These are phyloP conservation scores for Lepidium africanum DNA, from an alignment of 345 rosid genomes.

Conservation along the genomic window DNA sequence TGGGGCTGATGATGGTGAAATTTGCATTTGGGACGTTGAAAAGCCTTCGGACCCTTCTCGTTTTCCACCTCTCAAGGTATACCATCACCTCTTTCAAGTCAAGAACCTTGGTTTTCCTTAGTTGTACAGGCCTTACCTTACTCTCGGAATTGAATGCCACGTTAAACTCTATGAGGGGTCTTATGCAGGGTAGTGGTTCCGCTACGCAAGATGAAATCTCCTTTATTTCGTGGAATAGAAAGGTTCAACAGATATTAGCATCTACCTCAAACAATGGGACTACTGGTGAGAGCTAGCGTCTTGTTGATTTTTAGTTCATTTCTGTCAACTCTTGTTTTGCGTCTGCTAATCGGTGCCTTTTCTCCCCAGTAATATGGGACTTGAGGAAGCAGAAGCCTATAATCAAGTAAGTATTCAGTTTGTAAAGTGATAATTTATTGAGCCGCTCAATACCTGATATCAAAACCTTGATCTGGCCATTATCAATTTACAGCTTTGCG, in stretches of 20 bases:
- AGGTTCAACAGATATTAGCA: slow-evolving; percentile 86
- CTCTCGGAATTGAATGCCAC: neutral
- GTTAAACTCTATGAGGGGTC: neutral
- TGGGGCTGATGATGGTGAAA: slow-evolving; percentile 97
- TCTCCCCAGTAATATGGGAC: slow-evolving; percentile 85
- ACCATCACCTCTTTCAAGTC: neutral
- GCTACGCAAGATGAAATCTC: slow-evolving; percentile 97
- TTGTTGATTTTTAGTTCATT: neutral
- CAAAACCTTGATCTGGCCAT: slow-evolving; percentile 15
- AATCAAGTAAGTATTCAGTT: slow-evolving; percentile 54
- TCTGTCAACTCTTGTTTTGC: neutral
- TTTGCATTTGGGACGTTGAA: slow-evolving; percentile 90
- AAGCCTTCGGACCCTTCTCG: slow-evolving; percentile 74
- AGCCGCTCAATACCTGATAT: neutral
- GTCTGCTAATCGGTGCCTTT: neutral
- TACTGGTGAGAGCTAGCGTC: slow-evolving; percentile 58
- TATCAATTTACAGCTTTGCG: slow-evolving; percentile 57
- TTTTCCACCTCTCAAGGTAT: slow-evolving; percentile 80
- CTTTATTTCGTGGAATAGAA: slow-evolving; percentile 91
- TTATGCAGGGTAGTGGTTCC: slow-evolving; percentile 82
- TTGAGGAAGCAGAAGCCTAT: slow-evolving; percentile 92
- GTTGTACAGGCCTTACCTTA: neutral
- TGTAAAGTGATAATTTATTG: neutral
- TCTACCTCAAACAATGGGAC: slow-evolving; percentile 92
- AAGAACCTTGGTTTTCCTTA: neutral